Evolutionary conservation across 2,329 filamentous ascomycete species (phyloP).

Genomic region (Colletotrichum musae): DNA sequence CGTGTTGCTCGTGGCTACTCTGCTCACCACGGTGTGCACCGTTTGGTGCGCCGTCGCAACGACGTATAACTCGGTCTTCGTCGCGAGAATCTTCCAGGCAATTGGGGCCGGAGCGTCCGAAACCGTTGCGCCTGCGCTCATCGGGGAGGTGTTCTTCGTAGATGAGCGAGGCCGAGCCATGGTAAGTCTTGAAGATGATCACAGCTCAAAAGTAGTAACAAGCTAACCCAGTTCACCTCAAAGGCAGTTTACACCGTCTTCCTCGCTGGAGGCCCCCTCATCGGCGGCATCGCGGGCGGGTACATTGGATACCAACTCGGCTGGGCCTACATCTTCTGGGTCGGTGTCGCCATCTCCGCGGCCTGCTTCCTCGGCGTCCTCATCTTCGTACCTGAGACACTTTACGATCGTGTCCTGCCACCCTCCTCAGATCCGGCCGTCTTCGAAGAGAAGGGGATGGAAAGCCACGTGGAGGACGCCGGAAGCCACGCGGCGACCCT

Average conservation of each 20-base stretch:
- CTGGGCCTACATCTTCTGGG: constrained; percentile 52
- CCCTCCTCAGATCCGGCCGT: background rate
- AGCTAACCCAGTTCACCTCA: background rate
- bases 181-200: constrained; percentile 28
- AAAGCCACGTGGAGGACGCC: constrained; percentile 24
- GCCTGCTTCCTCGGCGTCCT: constrained; percentile 45
- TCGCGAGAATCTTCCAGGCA: constrained; percentile 51
- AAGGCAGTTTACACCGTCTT: constrained; percentile 52
- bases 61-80: constrained; percentile 46
- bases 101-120: constrained; percentile 52
- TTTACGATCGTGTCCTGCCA: constrained; percentile 44
- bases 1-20: constrained; percentile 48
- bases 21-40: constrained; percentile 46
- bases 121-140: constrained; percentile 50
- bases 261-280: constrained; percentile 49
- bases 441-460: constrained; percentile 27
- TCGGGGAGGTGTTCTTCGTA: constrained; percentile 55
- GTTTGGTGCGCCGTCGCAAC: constrained; percentile 47
- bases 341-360: constrained; percentile 47
- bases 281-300: constrained; percentile 53
- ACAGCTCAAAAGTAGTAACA: background rate
- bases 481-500: background rate
- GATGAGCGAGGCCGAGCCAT: constrained; percentile 54
- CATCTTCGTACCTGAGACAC: constrained; percentile 53
- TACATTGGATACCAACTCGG: constrained; percentile 52